These are phyloP conservation scores for Trichocladium antarcticum DNA, from an alignment of 495 filamentous ascomycete species.

Conservation along the genomic window DNA sequence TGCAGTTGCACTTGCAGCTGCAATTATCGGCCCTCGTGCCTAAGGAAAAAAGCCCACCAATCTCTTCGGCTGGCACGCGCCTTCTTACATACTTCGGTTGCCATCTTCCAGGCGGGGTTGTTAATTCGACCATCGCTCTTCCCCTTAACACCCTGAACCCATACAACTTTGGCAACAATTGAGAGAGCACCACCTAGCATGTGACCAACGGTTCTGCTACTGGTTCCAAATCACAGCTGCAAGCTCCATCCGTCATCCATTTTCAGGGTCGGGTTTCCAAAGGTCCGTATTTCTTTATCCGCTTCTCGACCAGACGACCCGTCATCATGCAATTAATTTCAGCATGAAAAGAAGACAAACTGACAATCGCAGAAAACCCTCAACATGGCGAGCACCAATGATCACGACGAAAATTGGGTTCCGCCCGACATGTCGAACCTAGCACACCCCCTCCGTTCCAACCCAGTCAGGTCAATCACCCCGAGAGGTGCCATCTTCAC, in stretches of 20 bases:
- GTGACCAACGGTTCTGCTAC: neutral
- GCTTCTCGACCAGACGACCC: no score
- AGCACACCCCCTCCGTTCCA: neutral
- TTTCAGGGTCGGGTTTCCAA: no score
- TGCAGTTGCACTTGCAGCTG: no score
- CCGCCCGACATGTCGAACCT: slow-evolving; percentile 1
- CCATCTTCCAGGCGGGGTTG: no score
- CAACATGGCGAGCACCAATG: slow-evolving; percentile 7
- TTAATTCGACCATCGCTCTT: neutral
- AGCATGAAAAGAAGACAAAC: neutral
- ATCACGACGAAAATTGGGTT: neutral
- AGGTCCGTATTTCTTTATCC: no score
- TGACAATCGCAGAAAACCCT: neutral
- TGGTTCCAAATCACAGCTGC: neutral
- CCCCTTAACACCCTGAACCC: neutral
- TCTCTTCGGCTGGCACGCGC: no score
- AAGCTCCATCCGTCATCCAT: neutral
- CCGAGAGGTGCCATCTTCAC: slow-evolving; percentile 16
- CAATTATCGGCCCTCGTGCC: no score
- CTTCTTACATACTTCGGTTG: no score
- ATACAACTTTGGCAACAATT: neutral
- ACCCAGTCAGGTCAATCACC: slow-evolving; percentile 6
- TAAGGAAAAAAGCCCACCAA: no score
- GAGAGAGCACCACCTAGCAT: neutral
- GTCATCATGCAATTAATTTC: neutral